Base-by-base conservation (phyloP, 2,329 filamentous ascomycete species). In the Akanthomyces muscarius region DNA sequence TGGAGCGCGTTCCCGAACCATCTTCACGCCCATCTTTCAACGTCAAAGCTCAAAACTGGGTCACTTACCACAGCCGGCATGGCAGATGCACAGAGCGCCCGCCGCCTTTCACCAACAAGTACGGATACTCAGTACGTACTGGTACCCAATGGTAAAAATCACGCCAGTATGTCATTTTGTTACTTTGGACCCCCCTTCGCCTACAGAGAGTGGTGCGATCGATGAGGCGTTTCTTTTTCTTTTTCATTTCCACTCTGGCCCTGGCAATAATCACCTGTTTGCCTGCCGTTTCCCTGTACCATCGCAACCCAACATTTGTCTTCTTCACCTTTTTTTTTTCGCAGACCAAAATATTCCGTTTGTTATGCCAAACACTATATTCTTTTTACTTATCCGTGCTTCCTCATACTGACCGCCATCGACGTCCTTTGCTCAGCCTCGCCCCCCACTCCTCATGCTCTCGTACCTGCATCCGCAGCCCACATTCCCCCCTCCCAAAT, bases 1-100 rank as follows among this genome's bases (percentile, higher is more conserved):
- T 8, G 10, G 33, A 36, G 23, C 23, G 41, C 2, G 23, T 36
- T 33, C 13, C 18, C 23, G 21, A 57, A 4, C 6, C 16, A 45
- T 47, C 16, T 23, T 23, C 10, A 23, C 28, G 6, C 30, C 42
- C 25, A 18, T 47, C 30, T 21, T 23, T 38, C 54, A 47, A 47
- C 54, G 54, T 57, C 54, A 42, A 57, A 57, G 54, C 54, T 57
- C 54, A 57, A 57, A 47, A 57, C 25, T 57, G 54, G 54, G 53
- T 33, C 52, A 10, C 8, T 36, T 11, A 6, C 28, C 28, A 6
- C 7, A n/a, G 7, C 5, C 28, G 3, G 3, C 28, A 13, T 21
- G 28, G 28, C 28, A 30, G 28, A 30, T 30, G 28, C 28, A 30
- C 21, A 21, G 21, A 21, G 21, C 21, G 21, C 21, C 21, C 21